Base-by-base conservation (phyloP, 768 basidiomycete species). In the Solioccasus polychromus region DNA sequence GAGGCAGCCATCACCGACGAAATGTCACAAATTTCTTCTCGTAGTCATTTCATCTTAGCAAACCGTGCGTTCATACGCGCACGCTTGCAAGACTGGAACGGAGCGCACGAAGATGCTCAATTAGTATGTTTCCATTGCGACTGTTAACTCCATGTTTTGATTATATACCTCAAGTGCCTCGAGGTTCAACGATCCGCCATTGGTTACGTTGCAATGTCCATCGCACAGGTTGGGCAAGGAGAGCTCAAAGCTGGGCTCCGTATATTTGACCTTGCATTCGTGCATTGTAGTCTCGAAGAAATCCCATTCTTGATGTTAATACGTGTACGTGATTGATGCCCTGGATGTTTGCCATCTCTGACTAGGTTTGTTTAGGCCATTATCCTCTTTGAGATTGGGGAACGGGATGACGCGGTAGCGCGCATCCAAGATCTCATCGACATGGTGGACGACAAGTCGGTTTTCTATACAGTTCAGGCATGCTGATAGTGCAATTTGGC, bases 61-160 rank as follows among this genome's bases (percentile, higher is more conserved):
- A 42, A 31, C 12, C 51, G 53, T 19, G 51, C 53, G 2, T n/a
- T 55, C 9, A 35, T 55, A 20, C 42, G 51, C 1, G 30, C 44
- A 5, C 51, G 42, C 35, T 39, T 44, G 29, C 44, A 24, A 23
- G 44, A 55, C 35, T 53, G 49, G 47, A 43, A 24, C 5, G 44
- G 26, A 8, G 47, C 47, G 6, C 44, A 44, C 14, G 31, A 40
- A 11, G 53, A 53, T 3, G 53, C 53, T 3, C 35, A 38, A 24
- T 31, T 49, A 35, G 53, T 53, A 35, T 1, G 37, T 32, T 20
- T 14, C 3, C 5, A 15, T 19, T 14, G 7, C 0, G 1, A n/a
- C n/a, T n/a, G n/a, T n/a, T n/a, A n/a, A n/a, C n/a, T n/a, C n/a
- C n/a, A n/a, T n/a, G n/a, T n/a, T n/a, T n/a, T n/a, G n/a, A n/a